These are phyloP conservation scores for Begonia peltatifolia DNA, from an alignment of 306 rosid species.

Conservation along the genomic window DNA sequence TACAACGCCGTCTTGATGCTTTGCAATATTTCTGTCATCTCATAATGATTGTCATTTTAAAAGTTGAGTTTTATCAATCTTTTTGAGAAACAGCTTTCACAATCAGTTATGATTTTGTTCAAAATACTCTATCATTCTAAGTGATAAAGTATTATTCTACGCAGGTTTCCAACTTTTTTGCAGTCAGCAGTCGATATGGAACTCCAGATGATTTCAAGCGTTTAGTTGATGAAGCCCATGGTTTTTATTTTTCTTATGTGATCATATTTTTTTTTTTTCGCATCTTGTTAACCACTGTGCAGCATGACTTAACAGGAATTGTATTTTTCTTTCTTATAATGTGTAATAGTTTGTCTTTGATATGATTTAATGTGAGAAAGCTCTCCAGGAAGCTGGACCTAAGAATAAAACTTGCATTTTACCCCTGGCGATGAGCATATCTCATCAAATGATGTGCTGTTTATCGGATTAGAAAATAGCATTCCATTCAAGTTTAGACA, in stretches of 20 bases:
- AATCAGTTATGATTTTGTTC: neutral
- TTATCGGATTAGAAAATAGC: too few species aligned
- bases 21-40: too few species aligned
- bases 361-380: too few species aligned
- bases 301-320: too few species aligned
- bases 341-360: neutral
- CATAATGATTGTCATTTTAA: too few species aligned
- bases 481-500: too few species aligned
- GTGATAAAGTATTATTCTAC: slow-evolving; percentile 8
- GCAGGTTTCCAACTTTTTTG: slow-evolving; percentile 89
- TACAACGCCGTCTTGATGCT: too few species aligned
- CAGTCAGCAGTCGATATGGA: slow-evolving; percentile 89
- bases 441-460: neutral
- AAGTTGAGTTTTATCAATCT: too few species aligned
- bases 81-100: neutral
- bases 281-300: too few species aligned
- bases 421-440: neutral
- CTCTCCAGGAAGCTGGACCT: neutral
- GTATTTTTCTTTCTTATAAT: neutral
- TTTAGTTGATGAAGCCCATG: slow-evolving; percentile 95
- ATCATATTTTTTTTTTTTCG: slow-evolving; percentile 1
- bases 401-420: neutral
- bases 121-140: neutral
- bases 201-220: slow-evolving; percentile 96
- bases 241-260: slow-evolving; percentile 27